phyloP scores from a whole-genome alignment of 768 basidiomycete genomes.

The Tricholoma flavovirens region DNA sequence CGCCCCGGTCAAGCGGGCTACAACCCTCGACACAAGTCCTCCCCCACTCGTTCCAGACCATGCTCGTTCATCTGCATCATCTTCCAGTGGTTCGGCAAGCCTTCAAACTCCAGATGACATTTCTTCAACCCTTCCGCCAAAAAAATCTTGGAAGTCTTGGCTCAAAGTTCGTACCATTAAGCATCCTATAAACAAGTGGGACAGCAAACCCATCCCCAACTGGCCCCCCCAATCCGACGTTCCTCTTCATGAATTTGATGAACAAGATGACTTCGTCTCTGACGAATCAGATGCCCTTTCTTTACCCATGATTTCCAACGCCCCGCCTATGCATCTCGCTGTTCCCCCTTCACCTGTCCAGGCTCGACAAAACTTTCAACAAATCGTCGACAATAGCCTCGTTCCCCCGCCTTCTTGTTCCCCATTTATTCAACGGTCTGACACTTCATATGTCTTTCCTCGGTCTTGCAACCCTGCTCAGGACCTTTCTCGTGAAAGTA shows the following conservation, averaged over 20 bases:
- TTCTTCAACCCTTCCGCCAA: constrained; percentile 24
- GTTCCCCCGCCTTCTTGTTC: constrained; percentile 35
- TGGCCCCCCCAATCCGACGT: constrained; percentile 24
- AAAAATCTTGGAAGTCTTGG: constrained; percentile 55
- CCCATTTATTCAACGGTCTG: constrained; percentile 41
- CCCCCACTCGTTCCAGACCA: constrained; percentile 24
- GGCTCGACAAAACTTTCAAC: constrained; percentile 34
- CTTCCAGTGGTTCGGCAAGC: constrained; percentile 57
- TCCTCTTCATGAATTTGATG: constrained; percentile 11
- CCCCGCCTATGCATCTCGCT: constrained; percentile 10
- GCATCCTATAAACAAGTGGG: constrained; percentile 13
- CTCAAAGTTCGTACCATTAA: constrained; percentile 23
- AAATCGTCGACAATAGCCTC: constrained; percentile 44
- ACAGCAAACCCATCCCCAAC: constrained; percentile 15
- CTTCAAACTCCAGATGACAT: constrained; percentile 58
- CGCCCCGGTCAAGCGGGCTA: constrained; percentile 1
- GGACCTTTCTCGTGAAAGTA: constrained; percentile 30
- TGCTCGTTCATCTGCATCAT: constrained; percentile 49
- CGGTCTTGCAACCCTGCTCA: constrained; percentile 45
- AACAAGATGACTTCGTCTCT: constrained; percentile 11
- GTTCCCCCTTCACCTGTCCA: constrained; percentile 21
- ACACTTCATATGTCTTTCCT: constrained; percentile 38
- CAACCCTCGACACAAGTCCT: constrained; percentile 5
- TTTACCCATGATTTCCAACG: constrained; percentile 4
- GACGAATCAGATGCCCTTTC: constrained; percentile 9